These are phyloP conservation scores for Vanrija pseudolonga DNA, from an alignment of 1,284 basidiomycete species.

Conservation along the genomic window DNA sequence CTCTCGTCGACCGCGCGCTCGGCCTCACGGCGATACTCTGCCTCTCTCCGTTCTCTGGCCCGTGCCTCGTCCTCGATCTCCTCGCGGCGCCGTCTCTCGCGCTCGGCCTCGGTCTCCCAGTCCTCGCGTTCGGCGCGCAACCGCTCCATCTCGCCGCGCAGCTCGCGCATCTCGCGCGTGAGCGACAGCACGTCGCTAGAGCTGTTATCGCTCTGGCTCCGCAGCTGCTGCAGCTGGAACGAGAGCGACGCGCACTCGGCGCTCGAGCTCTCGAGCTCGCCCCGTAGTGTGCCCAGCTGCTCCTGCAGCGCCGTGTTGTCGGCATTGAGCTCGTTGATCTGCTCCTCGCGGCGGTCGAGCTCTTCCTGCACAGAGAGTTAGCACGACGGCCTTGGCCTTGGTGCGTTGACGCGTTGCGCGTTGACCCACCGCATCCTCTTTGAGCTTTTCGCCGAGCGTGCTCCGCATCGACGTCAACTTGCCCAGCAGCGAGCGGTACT, in stretches of 20 bases:
- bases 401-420: too few species aligned
- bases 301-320: slow-evolving; percentile 69
- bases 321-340: slow-evolving; percentile 67
- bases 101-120: slow-evolving; percentile 73
- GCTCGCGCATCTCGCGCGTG: slow-evolving; percentile 76
- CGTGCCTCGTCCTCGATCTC: slow-evolving; percentile 60
- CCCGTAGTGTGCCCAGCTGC: slow-evolving; percentile 69
- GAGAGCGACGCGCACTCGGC: slow-evolving; percentile 67
- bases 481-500: slow-evolving; percentile 79
- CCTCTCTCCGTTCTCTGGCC: slow-evolving; percentile 62
- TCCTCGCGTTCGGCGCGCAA: slow-evolving; percentile 80
- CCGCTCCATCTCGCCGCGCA: slow-evolving; percentile 75
- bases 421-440: slow-evolving; percentile 83
- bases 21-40: slow-evolving; percentile 60
- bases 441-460: slow-evolving; percentile 87
- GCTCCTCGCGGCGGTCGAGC: slow-evolving; percentile 81
- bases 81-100: slow-evolving; percentile 70
- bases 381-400: too few species aligned
- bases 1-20: slow-evolving; percentile 59
- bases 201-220: slow-evolving; percentile 54
- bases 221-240: slow-evolving; percentile 60
- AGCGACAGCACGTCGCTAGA: slow-evolving; percentile 65
- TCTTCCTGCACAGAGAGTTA: slow-evolving; percentile 76
- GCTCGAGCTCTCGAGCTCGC: slow-evolving; percentile 69
- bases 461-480: slow-evolving; percentile 92